Evolutionary conservation across 768 basidiomycete species (phyloP), one percentile per base, ranked within the genome.

Genomic region (Boletus speciosus): DNA sequence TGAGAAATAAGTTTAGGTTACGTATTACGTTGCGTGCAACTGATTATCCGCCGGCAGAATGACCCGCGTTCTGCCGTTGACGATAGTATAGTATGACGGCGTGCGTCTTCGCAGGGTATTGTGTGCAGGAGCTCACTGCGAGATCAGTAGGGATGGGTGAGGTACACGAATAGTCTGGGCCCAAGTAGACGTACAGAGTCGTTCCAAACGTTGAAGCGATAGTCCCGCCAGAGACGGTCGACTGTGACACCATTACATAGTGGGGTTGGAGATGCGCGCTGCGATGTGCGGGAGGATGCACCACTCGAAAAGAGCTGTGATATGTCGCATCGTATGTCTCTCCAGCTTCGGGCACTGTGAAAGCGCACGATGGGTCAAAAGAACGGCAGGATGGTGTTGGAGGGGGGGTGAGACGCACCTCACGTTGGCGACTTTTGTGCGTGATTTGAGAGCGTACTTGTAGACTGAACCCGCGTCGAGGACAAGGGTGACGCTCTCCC

Each of bases 401-500:
- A 49, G 37, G 51, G 25, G 14, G 59, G 19, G 52, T 25, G 52
- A 38, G 52, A 21, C 84, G 63, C 69, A 87, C 86, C 84, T 85
- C 69, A 88, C 79, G 65, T 84, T 83, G 54, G 79, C 83, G 29
- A 87, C 85, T 63, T 82, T 83, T 47, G 80, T 78, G 58, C 76
- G 79, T 56, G 77, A 77, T 68, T 86, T 87, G 54, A 88, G 72
- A 35, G 82, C 84, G 67, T 88, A 87, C 63, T 80, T 79, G 73
- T 88, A 88, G 37, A 81, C 71, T 21, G 79, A 78, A 6, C 86
- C 86, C 19, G 86, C 84, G 62, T 86, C 84, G 58, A 88, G 77
- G 55, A 88, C 77, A 54, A 87, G 76, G 32, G 83, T 83, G 51
- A 88, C 73, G 40, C 77, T 79, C 64, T 88, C 85, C 45, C 79